These are phyloP conservation scores for Pseudogymnoascus sp. DNA, from an alignment of 2,329 filamentous ascomycete genomes.

Conservation along the genomic window DNA sequence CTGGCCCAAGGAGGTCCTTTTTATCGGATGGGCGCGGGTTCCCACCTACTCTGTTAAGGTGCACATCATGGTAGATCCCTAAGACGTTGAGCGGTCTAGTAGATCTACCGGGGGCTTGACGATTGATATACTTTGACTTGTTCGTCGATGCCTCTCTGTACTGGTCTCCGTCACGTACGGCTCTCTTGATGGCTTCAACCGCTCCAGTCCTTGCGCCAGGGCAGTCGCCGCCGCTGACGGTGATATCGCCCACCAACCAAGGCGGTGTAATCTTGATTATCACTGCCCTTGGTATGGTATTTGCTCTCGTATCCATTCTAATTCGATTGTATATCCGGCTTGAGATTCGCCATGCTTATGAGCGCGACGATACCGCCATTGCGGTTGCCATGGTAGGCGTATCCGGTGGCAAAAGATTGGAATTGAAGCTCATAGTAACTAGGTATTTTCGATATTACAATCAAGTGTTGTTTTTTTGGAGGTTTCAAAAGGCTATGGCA, in stretches of 20 bases:
- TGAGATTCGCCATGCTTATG: constrained; percentile 23
- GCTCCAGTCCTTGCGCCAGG: constrained; percentile 2
- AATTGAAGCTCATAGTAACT: constrained; percentile 15
- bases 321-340: constrained; percentile 34
- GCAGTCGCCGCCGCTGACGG: constrained; percentile 29
- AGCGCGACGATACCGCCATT: constrained; percentile 31
- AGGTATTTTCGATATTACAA: constrained; percentile 32
- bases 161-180: neutral
- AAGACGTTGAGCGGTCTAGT: neutral
- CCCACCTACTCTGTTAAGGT: neutral
- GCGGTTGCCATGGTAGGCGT: constrained; percentile 26
- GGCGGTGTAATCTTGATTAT: constrained; percentile 34
- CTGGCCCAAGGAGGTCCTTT: neutral
- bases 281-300: constrained; percentile 31
- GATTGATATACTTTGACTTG: constrained; percentile 1
- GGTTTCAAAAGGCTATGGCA: constrained; percentile 35
- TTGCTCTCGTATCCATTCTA: constrained; percentile 32
- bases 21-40: neutral
- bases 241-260: constrained; percentile 32
- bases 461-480: constrained; percentile 31
- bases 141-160: neutral
- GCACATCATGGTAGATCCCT: neutral
- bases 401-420: neutral
- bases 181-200: neutral
- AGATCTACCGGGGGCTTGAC: neutral